Conservation (phyloP, 148 eudicot genomes). For the Diospyros lotus region DNA sequence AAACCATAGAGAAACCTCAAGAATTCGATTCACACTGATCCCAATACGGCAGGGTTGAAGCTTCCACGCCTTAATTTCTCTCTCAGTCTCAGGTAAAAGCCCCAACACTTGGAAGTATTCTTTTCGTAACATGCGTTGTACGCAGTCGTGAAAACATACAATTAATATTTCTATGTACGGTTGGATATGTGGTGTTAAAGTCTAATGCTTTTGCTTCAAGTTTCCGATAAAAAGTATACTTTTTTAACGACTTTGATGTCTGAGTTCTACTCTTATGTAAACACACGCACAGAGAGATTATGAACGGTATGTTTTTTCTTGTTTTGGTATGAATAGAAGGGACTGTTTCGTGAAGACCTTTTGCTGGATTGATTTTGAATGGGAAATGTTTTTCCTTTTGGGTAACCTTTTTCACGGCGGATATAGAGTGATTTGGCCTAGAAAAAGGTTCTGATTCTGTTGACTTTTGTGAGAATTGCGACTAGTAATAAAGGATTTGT, state of each 20-base stretch:
- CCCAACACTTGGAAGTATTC: conserved; percentile 24
- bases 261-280: conserved; percentile 6
- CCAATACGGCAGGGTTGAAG: neutral
- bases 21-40: neutral
- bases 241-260: conserved; percentile 33
- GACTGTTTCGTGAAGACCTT: conserved; percentile 7
- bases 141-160: neutral
- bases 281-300: neutral
- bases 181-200: neutral
- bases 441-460: conserved; percentile 4
- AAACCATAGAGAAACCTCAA: neutral
- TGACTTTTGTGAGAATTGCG: neutral
- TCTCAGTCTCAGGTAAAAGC: conserved; percentile 31
- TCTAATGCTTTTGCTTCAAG: conserved; percentile 41
- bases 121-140: neutral
- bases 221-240: conserved; percentile 20
- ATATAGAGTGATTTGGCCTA: neutral
- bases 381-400: neutral
- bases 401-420: neutral
- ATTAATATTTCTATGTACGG: neutral
- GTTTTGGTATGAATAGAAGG: conserved; percentile 7
- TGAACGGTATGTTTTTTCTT: neutral
- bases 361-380: neutral
- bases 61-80: neutral
- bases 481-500: neutral